A percentile compares a stretch with the other conserved stretches of the same genome.
These are phyloP conservation scores for Epichloe sibirici DNA, from an alignment of 2,329 filamentous ascomycete species.

Conservation along the genomic window DNA sequence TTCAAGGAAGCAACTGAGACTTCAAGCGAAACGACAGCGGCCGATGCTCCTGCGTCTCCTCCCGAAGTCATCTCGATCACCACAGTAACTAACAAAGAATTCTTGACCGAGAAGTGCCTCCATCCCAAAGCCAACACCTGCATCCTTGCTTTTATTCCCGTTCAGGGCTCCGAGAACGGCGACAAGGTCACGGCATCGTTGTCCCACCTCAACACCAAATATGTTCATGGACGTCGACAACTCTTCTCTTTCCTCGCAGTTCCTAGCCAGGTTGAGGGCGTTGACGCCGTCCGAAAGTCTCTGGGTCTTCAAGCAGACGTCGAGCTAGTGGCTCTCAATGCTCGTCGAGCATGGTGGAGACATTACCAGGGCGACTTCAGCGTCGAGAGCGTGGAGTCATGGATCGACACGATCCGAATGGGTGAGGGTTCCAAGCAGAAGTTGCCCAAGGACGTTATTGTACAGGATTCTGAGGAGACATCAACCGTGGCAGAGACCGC, in stretches of 20 bases:
- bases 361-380: slow-evolving; percentile 53
- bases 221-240: slow-evolving; percentile 50
- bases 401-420: slow-evolving; percentile 85
- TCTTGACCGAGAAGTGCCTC: slow-evolving; percentile 61
- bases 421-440: slow-evolving; percentile 74
- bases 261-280: slow-evolving; percentile 33
- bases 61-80: slow-evolving; percentile 47
- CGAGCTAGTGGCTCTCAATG: slow-evolving; percentile 73
- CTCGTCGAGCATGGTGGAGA: slow-evolving; percentile 76
- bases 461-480: slow-evolving; percentile 25
- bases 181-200: slow-evolving; percentile 50
- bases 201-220: slow-evolving; percentile 64
- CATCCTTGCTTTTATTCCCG: slow-evolving; percentile 60
- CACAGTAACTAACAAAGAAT: slow-evolving; percentile 48
- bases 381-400: slow-evolving; percentile 56
- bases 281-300: slow-evolving; percentile 29
- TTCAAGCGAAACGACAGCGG: slow-evolving; percentile 17
- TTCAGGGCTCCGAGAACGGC: slow-evolving; percentile 35
- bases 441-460: slow-evolving; percentile 47
- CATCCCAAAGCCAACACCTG: slow-evolving; percentile 68
- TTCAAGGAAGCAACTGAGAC: slow-evolving; percentile 28
- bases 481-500: background rate
- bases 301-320: slow-evolving; percentile 51
- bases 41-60: slow-evolving; percentile 8
- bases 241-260: slow-evolving; percentile 79